These are phyloP conservation scores for Calocybe cyanea DNA, from an alignment of 768 basidiomycete species.

Conservation along the genomic window DNA sequence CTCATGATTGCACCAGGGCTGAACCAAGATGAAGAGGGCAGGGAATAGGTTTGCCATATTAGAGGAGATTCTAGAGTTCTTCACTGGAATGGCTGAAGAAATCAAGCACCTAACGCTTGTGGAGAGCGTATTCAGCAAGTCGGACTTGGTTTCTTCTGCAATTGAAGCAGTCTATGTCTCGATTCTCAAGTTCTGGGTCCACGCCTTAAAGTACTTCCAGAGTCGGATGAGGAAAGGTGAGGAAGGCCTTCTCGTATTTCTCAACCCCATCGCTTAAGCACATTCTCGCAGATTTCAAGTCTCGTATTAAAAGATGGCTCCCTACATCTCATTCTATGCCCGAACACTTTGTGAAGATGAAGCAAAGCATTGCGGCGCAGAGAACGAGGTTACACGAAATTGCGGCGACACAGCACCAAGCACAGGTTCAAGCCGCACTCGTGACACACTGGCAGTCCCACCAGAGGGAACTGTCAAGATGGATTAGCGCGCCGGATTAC, in stretches of 20 bases:
- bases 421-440: too few relatives aligned
- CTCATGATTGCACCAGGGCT: neutral
- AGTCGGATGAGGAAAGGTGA: neutral
- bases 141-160: neutral
- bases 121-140: neutral
- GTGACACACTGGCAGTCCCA: neutral
- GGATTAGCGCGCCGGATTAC: slow-evolving; percentile 4
- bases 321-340: slow-evolving; percentile 1
- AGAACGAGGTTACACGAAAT: neutral
- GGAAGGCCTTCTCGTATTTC: neutral
- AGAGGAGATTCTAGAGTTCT: slow-evolving; percentile 1
- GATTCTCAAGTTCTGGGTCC: slow-evolving; percentile 6
- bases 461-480: neutral
- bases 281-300: neutral
- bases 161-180: slow-evolving; percentile 1
- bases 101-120: neutral
- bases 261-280: neutral
- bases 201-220: slow-evolving; percentile 1
- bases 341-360: neutral
- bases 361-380: neutral
- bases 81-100: slow-evolving; percentile 1
- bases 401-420: slow-evolving; percentile 1
- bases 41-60: neutral
- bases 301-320: neutral
- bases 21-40: neutral